phyloP scores from a whole-genome alignment of 2,329 filamentous ascomycete genomes.

The Leptographium radiaticola region DNA sequence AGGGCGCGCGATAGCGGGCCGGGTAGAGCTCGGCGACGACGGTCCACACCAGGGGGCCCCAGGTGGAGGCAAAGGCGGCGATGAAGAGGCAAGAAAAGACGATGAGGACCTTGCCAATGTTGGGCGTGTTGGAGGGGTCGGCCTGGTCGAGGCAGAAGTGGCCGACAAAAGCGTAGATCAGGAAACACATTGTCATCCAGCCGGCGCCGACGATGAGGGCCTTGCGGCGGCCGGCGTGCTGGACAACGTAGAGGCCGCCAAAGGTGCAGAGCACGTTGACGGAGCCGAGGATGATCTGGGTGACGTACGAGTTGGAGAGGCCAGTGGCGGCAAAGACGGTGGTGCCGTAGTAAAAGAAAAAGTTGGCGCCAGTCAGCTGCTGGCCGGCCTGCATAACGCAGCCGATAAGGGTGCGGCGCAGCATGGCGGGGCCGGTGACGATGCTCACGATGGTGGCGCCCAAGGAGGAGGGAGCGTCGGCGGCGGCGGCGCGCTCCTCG shows the following conservation, averaged over 20 bases:
- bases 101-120: conserved; percentile 45
- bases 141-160: conserved; percentile 40
- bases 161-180: conserved; percentile 33
- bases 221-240: conserved; percentile 49
- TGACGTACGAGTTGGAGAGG: conserved; percentile 39
- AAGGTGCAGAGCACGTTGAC: conserved; percentile 53
- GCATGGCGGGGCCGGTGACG: conserved; percentile 31
- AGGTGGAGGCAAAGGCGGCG: conserved; percentile 61
- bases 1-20: conserved; percentile 47
- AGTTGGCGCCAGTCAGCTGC: conserved; percentile 46
- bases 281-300: conserved; percentile 48
- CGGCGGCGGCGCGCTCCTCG: conserved; percentile 42
- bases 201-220: conserved; percentile 51
- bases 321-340: conserved; percentile 45
- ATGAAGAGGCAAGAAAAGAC: conserved; percentile 47
- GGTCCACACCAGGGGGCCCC: conserved; percentile 43
- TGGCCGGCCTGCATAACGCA: conserved; percentile 54
- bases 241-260: conserved; percentile 48
- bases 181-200: conserved; percentile 41
- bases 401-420: conserved; percentile 51
- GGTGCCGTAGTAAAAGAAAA: conserved; percentile 50
- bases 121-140: conserved; percentile 34
- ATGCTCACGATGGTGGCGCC: conserved; percentile 35
- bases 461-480: neutral
- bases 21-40: conserved; percentile 50